Evolutionary conservation across 176 grass and related monocot genomes (phyloP), one percentile per base, ranked within the genome.

Genomic region (Aegilops tauschii): DNA sequence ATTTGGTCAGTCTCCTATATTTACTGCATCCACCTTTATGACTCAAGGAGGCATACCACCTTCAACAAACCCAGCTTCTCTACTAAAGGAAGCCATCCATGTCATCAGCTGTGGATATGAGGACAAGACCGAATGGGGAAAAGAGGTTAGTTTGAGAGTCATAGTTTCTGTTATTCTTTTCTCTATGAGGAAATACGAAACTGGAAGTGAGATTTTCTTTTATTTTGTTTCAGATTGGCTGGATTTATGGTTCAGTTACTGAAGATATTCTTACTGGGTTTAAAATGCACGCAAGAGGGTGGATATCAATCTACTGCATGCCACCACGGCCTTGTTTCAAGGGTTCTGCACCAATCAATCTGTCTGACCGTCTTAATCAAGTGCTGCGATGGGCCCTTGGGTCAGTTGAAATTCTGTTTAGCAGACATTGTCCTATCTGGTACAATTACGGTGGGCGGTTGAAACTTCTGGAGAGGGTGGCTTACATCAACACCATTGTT

Each of bases 111-210:
- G 96, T 91, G 96, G 93, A 20, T 98, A 96, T 3, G 96, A 98
- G 86, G 96, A 98, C 87, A 98, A 98, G 77, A 98, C 96, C 65
- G 93, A 94, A 89, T 98, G 96, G 96, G 96, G 96, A 42, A 98
- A 95, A 96, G 94, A 98, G 96, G 96, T 98, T 86, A 86, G 93
- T 88, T 35, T 73, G 70, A 7, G 44, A 86, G 65, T 32, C 37
- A 12, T 73, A 81, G 5, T 78, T 71, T 70, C 39, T 7, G 7
- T 61, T 4, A 28, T 85, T n/a, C 18, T 81, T 72, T 71, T 17
- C 4, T 81, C 4, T 62, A 29, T 52, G 35, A 40, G 56, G 39
- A 58, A 23, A 77, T 72, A 8, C 3, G 34, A 18, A 13, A 74
- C 29, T 88, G 4, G 1, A 56, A 35, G 1, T 72, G 54, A 78